Evolutionary conservation across 331 rosid genomes (phyloP), one percentile per base, ranked within the genome.

Genomic region (Malus hybrid): DNA sequence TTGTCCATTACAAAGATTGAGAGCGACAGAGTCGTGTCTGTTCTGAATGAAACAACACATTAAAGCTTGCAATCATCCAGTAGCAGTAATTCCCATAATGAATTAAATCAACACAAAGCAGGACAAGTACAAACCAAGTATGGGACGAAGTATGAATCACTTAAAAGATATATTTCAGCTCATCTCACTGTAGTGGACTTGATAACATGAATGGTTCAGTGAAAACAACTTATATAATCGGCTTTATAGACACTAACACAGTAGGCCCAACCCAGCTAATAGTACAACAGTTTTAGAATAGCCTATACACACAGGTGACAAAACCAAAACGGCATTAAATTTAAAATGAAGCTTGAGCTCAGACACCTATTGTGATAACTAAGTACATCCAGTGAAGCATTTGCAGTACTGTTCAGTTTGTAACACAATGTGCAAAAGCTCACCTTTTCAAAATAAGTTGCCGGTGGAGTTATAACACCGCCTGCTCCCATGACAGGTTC

Each of bases 401-500:
- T 39, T 10, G 12, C 7, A 14, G 55, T 48, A 14, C 55, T 44
- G 55, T 48, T 48, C 19, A 48, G 0, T 48, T 48, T 48, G 55
- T 14, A 48, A 48, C 3, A 48, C 55, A 48, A 0, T 14, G 18
- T 48, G 19, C 55, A 32, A 67, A 32, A 46, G 83, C 71, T 75
- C 85, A 90, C 99, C 96, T 95, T 95, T 0, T 95, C 96, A 83
- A 95, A 95, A 83, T 92, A 95, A 75, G 96, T 83, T 77, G 90
- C 76, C 48, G 99, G 97, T n/a, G 97, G 97, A 85, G 57, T 84
- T 52, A 95, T 87, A 65, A 95, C 97, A 80, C 99, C 99, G 33
- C 97, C 97, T 59, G 97, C 97, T 50, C 99, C 99, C 89, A 95
- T 92, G 72, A 90, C 92, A 65, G 99, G 99, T 80, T 95, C 99